phyloP scores from a whole-genome alignment of 345 rosid species.

The Aquilaria malaccensis region DNA sequence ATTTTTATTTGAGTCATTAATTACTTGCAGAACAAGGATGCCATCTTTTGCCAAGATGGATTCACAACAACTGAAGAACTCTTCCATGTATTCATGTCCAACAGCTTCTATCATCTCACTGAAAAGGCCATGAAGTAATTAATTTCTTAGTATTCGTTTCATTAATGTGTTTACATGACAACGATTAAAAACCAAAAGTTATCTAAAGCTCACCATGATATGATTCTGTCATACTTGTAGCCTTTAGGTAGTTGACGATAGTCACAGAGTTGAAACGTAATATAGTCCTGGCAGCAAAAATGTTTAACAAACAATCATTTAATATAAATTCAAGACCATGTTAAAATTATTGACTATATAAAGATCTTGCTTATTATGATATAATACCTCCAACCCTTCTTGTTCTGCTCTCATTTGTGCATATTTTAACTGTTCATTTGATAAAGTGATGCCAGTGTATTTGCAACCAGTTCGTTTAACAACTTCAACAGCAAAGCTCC shows the following conservation, averaged over 20 bases:
- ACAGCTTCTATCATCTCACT: constrained; percentile 95
- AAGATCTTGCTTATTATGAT: not conserved
- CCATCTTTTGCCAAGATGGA: constrained; percentile 73
- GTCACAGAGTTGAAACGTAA: constrained; percentile 62
- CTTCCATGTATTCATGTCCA: constrained; percentile 92
- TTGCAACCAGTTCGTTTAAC: constrained; percentile 82
- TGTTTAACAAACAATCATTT: not conserved
- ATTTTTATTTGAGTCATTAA: constrained; percentile 12
- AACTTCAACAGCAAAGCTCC: constrained; percentile 77
- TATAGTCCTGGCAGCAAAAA: constrained; percentile 36
- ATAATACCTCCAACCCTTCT: constrained; percentile 76
- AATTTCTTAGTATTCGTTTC: not conserved
- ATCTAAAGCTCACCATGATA: constrained; percentile 55
- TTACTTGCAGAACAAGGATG: constrained; percentile 76
- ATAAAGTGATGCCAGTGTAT: constrained; percentile 80
- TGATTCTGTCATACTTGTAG: constrained; percentile 66
- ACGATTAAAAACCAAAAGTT: not conserved
- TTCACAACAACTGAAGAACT: constrained; percentile 65
- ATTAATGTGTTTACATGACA: not conserved
- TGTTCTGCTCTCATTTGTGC: constrained; percentile 68
- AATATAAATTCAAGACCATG: not conserved
- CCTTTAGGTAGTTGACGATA: constrained; percentile 59
- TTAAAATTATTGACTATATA: not conserved
- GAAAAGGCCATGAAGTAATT: constrained; percentile 13
- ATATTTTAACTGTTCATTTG: constrained; percentile 64